Evolutionary conservation across 805 yeast genomes (phyloP), one percentile per base, ranked within the genome.

Genomic region (Monosporozyma unispora): DNA sequence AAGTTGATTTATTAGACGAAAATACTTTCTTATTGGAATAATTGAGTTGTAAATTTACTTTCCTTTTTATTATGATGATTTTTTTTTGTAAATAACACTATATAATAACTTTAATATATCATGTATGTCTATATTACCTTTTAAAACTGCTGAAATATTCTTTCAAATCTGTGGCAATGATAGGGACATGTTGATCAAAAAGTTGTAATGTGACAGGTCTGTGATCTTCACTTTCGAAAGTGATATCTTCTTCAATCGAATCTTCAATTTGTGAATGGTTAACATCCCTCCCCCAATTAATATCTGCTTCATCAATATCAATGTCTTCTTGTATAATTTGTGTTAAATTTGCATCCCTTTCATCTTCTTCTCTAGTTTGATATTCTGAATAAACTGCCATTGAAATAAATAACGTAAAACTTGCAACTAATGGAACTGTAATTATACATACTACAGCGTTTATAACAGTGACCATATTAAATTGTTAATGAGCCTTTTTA

Each of bases 1-100:
- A 62, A 38, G 57, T 74, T 49, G 78, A 80, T 53, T 67, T 82
- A 21, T 58, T 80, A 50, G 69, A 69, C 6, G 88, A 82, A 58
- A 71, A 64, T 2, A 18, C 39, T 18, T 35, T 35, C 39, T 35
- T 35, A 35, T 31, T 31, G n/a, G 35, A 31, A 12, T 31, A 7
- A 31, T 31, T 29, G 8, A 29, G 6, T 31, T 14, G 12, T 5
- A 31, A 31, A 12, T 12, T 12, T 31, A 31, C 18, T 31, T 31
- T 14, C 14, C 14, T 31, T 29, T 29, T 29, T 29, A 4, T 29
- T 4, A 31, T 12, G 12, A 31, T 14, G n/a, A 31, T 18, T 18
- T 18, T 18, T 33, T 35, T 14, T 35, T 35, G 39, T 35, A 35
- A 35, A 35, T 35, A 35, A 18, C 22, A 35, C 14, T 35, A 35